A percentile compares a stretch with the other conserved stretches of the same genome.
These are phyloP conservation scores for peach (Prunus persica) DNA, from an alignment of 306 rosid genomes.

Conservation along the genomic window Prunus_persica_NCBIv2 NC_034013.1:8422001-8422500, in stretches of 20 bases:
- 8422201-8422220: slow-evolving; percentile 99
- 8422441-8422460: neutral
- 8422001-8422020: slow-evolving; percentile 13
- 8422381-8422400: neutral
- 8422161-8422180: slow-evolving; percentile 84
- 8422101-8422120: slow-evolving; percentile 97
- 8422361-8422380: neutral
- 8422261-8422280: neutral
- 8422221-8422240: slow-evolving; percentile 96
- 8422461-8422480: neutral
- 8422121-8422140: slow-evolving; percentile 87
- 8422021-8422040: slow-evolving; percentile 15
- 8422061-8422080: slow-evolving; percentile 6
- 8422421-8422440: neutral
- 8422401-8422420: neutral
- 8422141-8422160: slow-evolving; percentile 96
- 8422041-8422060: neutral
- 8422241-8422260: slow-evolving; percentile 32
- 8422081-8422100: slow-evolving; percentile 28
- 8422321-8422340: neutral
- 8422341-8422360: neutral
- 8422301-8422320: neutral
- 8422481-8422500: neutral
- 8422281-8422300: neutral
- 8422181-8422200: slow-evolving; percentile 94